Base-by-base conservation (phyloP, 78 protist genomes). In the Paulinella micropora region DNA sequence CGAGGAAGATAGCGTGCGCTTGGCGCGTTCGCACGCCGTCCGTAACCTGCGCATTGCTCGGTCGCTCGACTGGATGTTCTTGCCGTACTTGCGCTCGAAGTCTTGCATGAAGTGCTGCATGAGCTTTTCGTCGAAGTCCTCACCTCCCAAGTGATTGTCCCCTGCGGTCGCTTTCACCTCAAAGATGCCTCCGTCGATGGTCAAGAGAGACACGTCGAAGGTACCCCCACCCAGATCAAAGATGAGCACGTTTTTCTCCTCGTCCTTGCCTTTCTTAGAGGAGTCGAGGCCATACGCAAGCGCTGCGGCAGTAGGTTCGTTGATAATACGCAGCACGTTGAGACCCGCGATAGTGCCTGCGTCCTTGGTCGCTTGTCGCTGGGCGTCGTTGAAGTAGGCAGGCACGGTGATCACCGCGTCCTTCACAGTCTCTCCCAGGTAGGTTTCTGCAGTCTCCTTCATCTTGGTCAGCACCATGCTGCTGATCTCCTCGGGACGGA, bases 311-410 rank as follows among this genome's bases (percentile, higher is more conserved):
- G 89, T 81, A 2, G 92, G 92, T 39, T 90, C 92, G 89, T 82
- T 86, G 87, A 90, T 86, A 79, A 90, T 51, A 39, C 92, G 83
- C 77, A 15, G 73, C n/a, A 93, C 93, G 39, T 92, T 93, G 32
- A 98, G 91, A 34, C 99, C 99, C 0, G 99, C 96, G 82, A 98
- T 98, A 67, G 41, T 2, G 39, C 99, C 99, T 15, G 99, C 99
- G 88, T 98, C 99, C 91, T 96, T 96, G 83, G 99, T 98, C 32
- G 99, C 97, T n/a, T 31, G 41, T 31, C 96, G 93, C 84, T 93
- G 97, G 32, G 90, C 39, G 37, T 93, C 96, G 86, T 92, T 92
- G 91, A 92, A 94, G 86, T 93, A 91, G 29, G 95, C 93, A 1
- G 98, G 98, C 39, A 94, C 95, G 9, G 97, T 95, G 86, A 96